Evolutionary conservation across 1,284 basidiomycete species (phyloP), one percentile per base, ranked within the genome.

Genomic region (Lignosus rhinocerotis): DNA sequence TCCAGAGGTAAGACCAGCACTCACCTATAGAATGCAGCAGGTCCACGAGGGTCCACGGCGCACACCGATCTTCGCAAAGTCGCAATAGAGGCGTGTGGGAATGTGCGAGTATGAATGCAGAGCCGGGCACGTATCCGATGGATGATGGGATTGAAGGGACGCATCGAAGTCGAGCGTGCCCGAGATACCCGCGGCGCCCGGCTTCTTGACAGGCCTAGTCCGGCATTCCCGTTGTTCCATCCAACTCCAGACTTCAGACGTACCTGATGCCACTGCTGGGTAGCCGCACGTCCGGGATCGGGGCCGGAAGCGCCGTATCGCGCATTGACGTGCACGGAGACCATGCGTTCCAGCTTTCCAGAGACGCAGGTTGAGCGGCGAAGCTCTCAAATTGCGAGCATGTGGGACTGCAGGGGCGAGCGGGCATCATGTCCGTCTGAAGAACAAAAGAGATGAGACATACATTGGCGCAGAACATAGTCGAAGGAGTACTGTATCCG

Each of bases 171-270:
- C 50, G 50, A 31, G 50, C 50, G 49, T 56, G 49, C 33, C 55
- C 55, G 55, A 56, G 55, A 56, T 56, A 21, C 33, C 55, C 55
- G 55, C 43, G 17, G 17, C 17, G 16, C 38, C 36, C 25, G 42
- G 30, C 49, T 56, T 51, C 49, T 56, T 56, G 54, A 56, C 54
- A 51, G 55, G 55, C 42, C 48, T 48, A 30, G 42, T 30, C 30
- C 46, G 49, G 49, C 34, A 19, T 14, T 51, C 49, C 49, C 43
- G 39, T 56, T 56, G 47, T 55, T 38, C 34, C 10, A 14, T 46
- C n/a, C 41, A 9, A 5, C 9, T 7, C 41, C 1, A 6, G 48
- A 39, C 7, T 25, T 7, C 25, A 19, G 2, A 3, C 25, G n/a
- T 42, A 31, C 38, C 21, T 30, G 3, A 17, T 34, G 16, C 45